A percentile compares a stretch with the other conserved stretches of the same genome.
Evolutionary conservation across 441 rosid species (phyloP).

Genomic region (Corymbia citriodora): DNA sequence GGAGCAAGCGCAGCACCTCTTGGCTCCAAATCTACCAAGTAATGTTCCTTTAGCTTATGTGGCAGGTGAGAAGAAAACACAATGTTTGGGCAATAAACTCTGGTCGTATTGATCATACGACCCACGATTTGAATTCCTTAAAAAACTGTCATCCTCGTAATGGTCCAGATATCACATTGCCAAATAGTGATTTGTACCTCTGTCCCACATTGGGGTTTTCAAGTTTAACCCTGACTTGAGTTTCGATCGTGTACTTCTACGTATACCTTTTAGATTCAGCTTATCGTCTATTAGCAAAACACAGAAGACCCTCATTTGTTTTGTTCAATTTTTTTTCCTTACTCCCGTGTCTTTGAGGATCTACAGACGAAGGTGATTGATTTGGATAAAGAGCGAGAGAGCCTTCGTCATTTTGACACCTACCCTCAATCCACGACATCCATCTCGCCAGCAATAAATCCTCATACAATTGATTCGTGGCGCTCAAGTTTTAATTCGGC

Average conservation of each 20-base stretch:
- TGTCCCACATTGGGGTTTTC: background rate
- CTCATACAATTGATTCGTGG: background rate
- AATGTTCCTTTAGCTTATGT: background rate
- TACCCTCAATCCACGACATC: background rate
- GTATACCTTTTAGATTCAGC: background rate
- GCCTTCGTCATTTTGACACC: background rate
- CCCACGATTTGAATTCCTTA: background rate
- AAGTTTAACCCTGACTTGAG: background rate
- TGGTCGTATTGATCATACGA: background rate
- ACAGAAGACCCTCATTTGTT: too few species aligned
- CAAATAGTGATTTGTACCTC: background rate
- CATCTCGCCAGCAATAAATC: background rate
- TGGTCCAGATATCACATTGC: background rate
- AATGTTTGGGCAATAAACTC: background rate
- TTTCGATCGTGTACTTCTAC: background rate
- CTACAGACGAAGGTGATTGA: background rate
- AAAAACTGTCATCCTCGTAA: background rate
- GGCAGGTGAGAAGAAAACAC: background rate
- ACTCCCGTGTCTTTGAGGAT: background rate
- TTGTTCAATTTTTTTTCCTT: background rate
- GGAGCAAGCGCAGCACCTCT: background rate
- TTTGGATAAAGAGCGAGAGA: background rate
- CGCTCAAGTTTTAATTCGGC: background rate
- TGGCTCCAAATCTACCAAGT: background rate
- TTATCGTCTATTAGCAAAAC: background rate